Evolutionary conservation across 164 flowering plant genomes (phyloP), one percentile per base, ranked within the genome.

Genomic region (Vitis rotundifolia): DNA sequence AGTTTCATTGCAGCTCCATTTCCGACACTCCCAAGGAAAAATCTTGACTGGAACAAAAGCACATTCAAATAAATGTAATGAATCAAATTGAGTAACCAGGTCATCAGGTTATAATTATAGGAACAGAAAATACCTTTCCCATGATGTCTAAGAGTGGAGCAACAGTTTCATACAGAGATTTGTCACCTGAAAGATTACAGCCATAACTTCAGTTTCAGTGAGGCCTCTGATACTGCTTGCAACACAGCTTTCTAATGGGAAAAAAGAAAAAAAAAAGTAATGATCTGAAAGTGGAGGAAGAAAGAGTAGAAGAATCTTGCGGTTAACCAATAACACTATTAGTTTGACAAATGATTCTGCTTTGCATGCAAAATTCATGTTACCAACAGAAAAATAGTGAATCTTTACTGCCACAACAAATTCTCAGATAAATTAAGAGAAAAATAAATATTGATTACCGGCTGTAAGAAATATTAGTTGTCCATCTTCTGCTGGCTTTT

Each of bases 1-100:
- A 94, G 97, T 73, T 94, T 94, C 98, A 94, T 94, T 1, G 98
- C 97, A 72, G 98, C 98, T 75, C 98, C 98, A 76, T 94, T 94
- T 60, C 98, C 98, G 63, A 92, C 93, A 52, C 91, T 97, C 31
- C 97, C 98, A 61, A 92, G 93, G 83, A 77, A 92, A 79, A 94
- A 92, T 74, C 84, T 92, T 69, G 98, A 91, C 98, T 92, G 85
- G 50, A 73, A 54, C 47, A 71, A 57, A 51, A 65, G 10, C 62
- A 69, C 22, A 37, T 37, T 37, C 0, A 49, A 74, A 67, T 9
- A 26, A 60, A 37, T 22, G 56, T 15, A 28, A 66, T 8, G 59
- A 59, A n/a, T 15, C 16, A 26, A 53, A 29, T 13, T 8, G 10
- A 66, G 2, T 19, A 58, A 55, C 48, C 1, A 49, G n/a, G 9